A percentile compares a stretch with the other conserved stretches of the same genome.
These are phyloP conservation scores for Phaffomyces opuntiae DNA, from an alignment of 805 yeast species.

Conservation along the genomic window DNA sequence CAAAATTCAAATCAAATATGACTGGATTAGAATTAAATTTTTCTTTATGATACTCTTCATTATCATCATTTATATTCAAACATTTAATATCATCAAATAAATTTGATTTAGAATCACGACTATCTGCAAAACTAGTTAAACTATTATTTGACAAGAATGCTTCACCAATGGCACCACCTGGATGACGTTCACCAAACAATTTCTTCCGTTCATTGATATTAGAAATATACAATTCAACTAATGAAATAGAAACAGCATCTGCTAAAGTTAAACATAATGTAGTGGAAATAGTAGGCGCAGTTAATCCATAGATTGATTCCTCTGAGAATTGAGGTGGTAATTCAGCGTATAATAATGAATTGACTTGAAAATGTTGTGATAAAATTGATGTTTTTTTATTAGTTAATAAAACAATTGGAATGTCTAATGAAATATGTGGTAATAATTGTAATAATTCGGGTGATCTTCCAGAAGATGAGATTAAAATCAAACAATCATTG, in stretches of 20 bases:
- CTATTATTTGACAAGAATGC: slow-evolving; percentile 28
- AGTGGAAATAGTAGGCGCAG: slow-evolving; percentile 85
- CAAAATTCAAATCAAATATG: slow-evolving; percentile 15
- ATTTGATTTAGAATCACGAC: background rate
- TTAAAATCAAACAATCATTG: slow-evolving; percentile 53
- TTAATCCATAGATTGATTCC: slow-evolving; percentile 56
- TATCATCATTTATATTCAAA: slow-evolving; percentile 4
- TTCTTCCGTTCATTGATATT: slow-evolving; percentile 47
- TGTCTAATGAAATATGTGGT: slow-evolving; percentile 46
- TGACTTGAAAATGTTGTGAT: slow-evolving; percentile 42
- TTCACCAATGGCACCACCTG: slow-evolving; percentile 86
- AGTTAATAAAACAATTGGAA: slow-evolving; percentile 58
- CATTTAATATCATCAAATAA: slow-evolving; percentile 6
- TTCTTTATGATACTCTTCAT: background rate
- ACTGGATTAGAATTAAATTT: slow-evolving; percentile 7
- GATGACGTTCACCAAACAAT: slow-evolving; percentile 68
- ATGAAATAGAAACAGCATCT: slow-evolving; percentile 70
- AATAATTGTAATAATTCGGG: slow-evolving; percentile 53
- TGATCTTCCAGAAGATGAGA: slow-evolving; percentile 79
- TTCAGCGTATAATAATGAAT: slow-evolving; percentile 53
- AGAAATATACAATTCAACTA: slow-evolving; percentile 57
- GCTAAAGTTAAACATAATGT: slow-evolving; percentile 69
- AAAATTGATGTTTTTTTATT: slow-evolving; percentile 52
- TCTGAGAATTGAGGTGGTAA: slow-evolving; percentile 55
- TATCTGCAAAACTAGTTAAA: slow-evolving; percentile 2